Base-by-base conservation (phyloP, 331 rosid species). In the Pyrus hybrid region DNA sequence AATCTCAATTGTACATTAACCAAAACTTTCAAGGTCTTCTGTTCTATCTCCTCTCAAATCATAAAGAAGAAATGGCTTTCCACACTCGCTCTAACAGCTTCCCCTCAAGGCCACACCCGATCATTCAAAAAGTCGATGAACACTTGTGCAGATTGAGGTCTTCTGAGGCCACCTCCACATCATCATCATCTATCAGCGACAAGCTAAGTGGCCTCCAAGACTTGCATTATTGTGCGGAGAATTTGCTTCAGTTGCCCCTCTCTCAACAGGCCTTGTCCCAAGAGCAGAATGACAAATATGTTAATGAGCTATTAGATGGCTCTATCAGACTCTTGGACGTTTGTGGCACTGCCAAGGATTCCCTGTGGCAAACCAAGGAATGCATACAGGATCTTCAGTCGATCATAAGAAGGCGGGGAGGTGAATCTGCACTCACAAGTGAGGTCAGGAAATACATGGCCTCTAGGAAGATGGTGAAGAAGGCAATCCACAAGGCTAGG, bases 281-380 rank as follows among this genome's bases (percentile, higher is more conserved):
- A 30, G 73, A 72, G 43, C 60, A 77, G 8, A n/a, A 79, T 17
- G 68, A 78, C 70, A 80, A 71, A 67, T 67, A 47, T 12, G 54
- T 81, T 17, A 71, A 74, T 5, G 84, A 75, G 68, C 64, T 78
- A 14, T 70, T 80, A 54, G 83, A 86, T 29, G 83, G 89, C 10
- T 83, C 85, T 51, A 35, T 83, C 11, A 63, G 87, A 25, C 35
- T 86, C 68, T 68, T 80, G 67, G 87, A 83, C 53, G 12, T 81
- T 22, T 83, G 89, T 23, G 63, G 73, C 69, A 69, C 57, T 2
- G 87, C 88, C 28, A 86, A 85, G 72, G 87, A 86, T 72, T 78
- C 76, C 64, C 47, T 89, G 26, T 8, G 13, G 26, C 87, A 83
- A 68, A 85, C 89, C 14, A 89, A 89, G 77, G 90, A 88, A 68